Evolutionary conservation across 2,329 filamentous ascomycete species (phyloP).

Genomic region (Claviceps humidiphila): DNA sequence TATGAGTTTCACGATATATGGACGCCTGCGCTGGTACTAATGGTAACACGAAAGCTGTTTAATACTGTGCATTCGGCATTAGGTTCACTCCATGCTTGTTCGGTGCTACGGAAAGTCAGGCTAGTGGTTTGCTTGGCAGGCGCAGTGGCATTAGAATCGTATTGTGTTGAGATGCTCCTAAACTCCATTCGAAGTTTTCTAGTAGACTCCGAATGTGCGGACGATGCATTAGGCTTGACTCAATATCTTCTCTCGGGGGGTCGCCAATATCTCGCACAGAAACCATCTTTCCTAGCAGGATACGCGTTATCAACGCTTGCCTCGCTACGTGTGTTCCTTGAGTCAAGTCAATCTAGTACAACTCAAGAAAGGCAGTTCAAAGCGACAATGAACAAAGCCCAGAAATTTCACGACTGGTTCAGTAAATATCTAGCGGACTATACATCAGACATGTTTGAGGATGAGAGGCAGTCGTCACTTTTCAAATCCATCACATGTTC

Average conservation of each 20-base stretch:
- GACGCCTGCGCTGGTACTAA: slow-evolving; percentile 61
- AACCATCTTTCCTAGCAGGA: slow-evolving; percentile 67
- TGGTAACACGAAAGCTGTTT: slow-evolving; percentile 63
- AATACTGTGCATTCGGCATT: slow-evolving; percentile 71
- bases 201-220: slow-evolving; percentile 72
- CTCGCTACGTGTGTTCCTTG: slow-evolving; percentile 63
- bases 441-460: slow-evolving; percentile 37
- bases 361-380: slow-evolving; percentile 76
- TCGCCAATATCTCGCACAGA: slow-evolving; percentile 44
- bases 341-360: slow-evolving; percentile 61
- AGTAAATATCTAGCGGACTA: slow-evolving; percentile 53
- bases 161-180: slow-evolving; percentile 82
- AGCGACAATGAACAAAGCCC: slow-evolving; percentile 61
- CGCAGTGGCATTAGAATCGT: slow-evolving; percentile 56
- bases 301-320: slow-evolving; percentile 68
- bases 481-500: slow-evolving; percentile 57
- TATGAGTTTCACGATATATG: slow-evolving; percentile 55
- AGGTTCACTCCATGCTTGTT: slow-evolving; percentile 75
- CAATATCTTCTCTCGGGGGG: slow-evolving; percentile 71
- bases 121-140: slow-evolving; percentile 71
- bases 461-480: slow-evolving; percentile 34
- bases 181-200: slow-evolving; percentile 68
- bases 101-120: slow-evolving; percentile 73
- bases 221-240: slow-evolving; percentile 77
- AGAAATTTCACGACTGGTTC: slow-evolving; percentile 69